A percentile compares a stretch with the other conserved stretches of the same genome.
Evolutionary conservation across 2,329 filamentous ascomycete species (phyloP).

Genomic region (Aspergillus costaricaensis): DNA sequence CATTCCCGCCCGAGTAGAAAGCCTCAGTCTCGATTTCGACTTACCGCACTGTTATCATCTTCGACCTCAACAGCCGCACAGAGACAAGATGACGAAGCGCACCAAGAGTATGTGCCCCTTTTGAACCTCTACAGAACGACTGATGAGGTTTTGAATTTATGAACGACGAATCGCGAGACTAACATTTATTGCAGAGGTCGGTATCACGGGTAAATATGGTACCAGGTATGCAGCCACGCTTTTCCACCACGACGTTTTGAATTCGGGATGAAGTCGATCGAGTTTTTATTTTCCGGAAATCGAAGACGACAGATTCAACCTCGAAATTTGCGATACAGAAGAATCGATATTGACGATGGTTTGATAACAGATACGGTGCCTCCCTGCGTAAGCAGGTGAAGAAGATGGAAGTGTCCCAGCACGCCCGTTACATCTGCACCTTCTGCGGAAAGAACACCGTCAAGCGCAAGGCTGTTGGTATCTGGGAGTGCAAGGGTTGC

Average conservation of each 20-base stretch:
- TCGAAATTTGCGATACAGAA: conserved; percentile 16
- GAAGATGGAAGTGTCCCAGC: conserved; percentile 99
- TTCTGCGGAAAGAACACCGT: conserved; percentile 98
- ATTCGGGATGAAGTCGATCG: conserved; percentile 18
- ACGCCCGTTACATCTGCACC: conserved; percentile 95
- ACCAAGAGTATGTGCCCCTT: conserved; percentile 67
- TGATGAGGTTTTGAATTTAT: not conserved
- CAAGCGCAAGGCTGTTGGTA: conserved; percentile 86
- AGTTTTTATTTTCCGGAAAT: conserved; percentile 14
- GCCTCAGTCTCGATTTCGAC: conserved; percentile 35
- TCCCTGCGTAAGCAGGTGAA: conserved; percentile 99
- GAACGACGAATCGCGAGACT: conserved; percentile 21
- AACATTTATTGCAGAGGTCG: conserved; percentile 66
- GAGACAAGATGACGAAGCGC: conserved; percentile 85
- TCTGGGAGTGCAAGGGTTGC: conserved; percentile 97
- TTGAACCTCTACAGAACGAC: not conserved
- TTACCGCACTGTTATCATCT: conserved; percentile 39
- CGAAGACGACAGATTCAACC: conserved; percentile 20
- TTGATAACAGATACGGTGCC: conserved; percentile 79
- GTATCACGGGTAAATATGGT: conserved; percentile 98
- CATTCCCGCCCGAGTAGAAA: conserved; percentile 35
- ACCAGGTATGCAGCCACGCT: conserved; percentile 69
- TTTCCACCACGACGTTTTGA: conserved; percentile 21
- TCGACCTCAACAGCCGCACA: conserved; percentile 40
- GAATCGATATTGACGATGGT: conserved; percentile 24